These are phyloP conservation scores for Carex cristatella DNA, from an alignment of 176 grass and related monocot species.

Conservation along the genomic window DNA sequence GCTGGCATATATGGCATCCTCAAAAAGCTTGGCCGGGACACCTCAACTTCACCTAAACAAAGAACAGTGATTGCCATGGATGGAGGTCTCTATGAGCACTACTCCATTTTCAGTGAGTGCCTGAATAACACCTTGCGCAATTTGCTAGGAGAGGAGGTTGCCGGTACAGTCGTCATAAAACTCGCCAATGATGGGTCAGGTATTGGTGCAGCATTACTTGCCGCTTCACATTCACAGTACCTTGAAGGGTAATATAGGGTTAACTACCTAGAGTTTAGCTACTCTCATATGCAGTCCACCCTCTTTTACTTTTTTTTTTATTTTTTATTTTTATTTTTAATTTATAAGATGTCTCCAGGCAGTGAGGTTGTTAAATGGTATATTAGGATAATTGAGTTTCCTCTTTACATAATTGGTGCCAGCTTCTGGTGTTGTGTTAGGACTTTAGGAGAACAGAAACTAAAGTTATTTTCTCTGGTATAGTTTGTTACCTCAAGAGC, in stretches of 20 bases:
- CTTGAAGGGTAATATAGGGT: background rate
- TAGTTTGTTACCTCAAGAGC: background rate
- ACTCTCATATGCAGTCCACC: background rate
- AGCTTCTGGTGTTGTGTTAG: background rate
- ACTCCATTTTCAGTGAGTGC: slow-evolving; percentile 33
- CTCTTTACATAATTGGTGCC: slow-evolving; percentile 1
- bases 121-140: slow-evolving; percentile 39
- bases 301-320: background rate
- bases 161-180: slow-evolving; percentile 34
- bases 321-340: too few species aligned
- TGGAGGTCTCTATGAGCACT: slow-evolving; percentile 47
- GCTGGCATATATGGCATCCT: slow-evolving; percentile 53
- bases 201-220: slow-evolving; percentile 41
- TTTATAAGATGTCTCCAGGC: background rate
- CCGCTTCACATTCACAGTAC: slow-evolving; percentile 22
- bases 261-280: background rate
- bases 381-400: background rate
- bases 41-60: slow-evolving; percentile 13
- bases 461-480: slow-evolving; percentile 4
- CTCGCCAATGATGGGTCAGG: slow-evolving; percentile 79
- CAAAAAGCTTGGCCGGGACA: slow-evolving; percentile 47
- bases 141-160: slow-evolving; percentile 38
- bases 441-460: background rate
- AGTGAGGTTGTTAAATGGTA: background rate
- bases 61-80: slow-evolving; percentile 53